phyloP scores from a whole-genome alignment of 495 filamentous ascomycete species.

The Tetracladium setigerum region DNA sequence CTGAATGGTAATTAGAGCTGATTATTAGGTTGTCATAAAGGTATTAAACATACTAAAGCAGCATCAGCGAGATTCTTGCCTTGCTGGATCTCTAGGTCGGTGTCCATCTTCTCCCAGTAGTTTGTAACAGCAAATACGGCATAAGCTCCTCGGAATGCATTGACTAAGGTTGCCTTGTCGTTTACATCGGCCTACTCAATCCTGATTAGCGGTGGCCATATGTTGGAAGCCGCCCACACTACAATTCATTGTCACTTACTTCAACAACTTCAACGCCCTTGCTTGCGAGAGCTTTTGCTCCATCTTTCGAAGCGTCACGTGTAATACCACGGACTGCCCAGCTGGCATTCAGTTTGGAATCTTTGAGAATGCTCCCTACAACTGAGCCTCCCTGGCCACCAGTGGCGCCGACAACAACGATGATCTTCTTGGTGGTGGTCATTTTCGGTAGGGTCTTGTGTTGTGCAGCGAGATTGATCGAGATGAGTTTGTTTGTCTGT shows the following conservation, averaged over 20 bases:
- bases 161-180: conserved; percentile 35
- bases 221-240: too few species aligned
- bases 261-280: conserved; percentile 35
- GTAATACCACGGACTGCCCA: conserved; percentile 52
- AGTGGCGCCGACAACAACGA: conserved; percentile 56
- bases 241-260: conserved; percentile 13
- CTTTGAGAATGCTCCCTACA: conserved; percentile 38
- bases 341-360: conserved; percentile 36
- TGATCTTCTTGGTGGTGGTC: conserved; percentile 34
- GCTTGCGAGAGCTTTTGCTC: conserved; percentile 29
- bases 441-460: too few species aligned
- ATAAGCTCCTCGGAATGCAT: conserved; percentile 43
- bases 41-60: conserved; percentile 28
- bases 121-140: conserved; percentile 48
- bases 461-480: too few species aligned
- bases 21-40: neutral
- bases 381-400: conserved; percentile 56
- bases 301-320: conserved; percentile 38
- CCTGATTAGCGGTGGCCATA: too few species aligned
- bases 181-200: conserved; percentile 40
- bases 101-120: conserved; percentile 37
- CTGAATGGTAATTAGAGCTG: conserved; percentile 15
- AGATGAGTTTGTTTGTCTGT: too few species aligned
- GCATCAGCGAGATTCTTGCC: conserved; percentile 45
- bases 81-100: conserved; percentile 39